These are phyloP conservation scores for Viridothelium virens DNA, from an alignment of 495 filamentous ascomycete species.

Conservation along the genomic window DNA sequence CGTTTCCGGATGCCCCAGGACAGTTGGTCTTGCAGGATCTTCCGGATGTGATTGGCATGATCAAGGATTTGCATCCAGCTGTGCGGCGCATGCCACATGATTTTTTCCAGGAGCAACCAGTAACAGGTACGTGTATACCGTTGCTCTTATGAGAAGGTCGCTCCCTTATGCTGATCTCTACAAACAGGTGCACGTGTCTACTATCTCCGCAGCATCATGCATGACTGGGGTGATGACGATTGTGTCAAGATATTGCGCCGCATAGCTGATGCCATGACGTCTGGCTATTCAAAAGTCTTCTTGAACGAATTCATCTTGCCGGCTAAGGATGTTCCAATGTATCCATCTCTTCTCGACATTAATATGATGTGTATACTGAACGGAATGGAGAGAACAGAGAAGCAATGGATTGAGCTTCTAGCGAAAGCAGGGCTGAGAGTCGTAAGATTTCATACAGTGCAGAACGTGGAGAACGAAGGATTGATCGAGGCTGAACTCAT, in stretches of 20 bases:
- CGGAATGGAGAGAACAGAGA: constrained; percentile 11
- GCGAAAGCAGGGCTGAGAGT: constrained; percentile 1
- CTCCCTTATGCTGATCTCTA: background rate
- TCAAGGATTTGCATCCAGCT: background rate
- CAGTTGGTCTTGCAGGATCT: constrained; percentile 19
- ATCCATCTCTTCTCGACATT: background rate
- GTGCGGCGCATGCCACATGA: constrained; percentile 18
- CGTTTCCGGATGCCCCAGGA: constrained; percentile 17
- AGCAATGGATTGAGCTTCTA: background rate
- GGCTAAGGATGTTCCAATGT: background rate
- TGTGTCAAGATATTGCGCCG: constrained; percentile 12
- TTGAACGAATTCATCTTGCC: background rate
- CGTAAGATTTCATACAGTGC: background rate
- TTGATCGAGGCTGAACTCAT: background rate
- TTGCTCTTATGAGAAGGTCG: background rate
- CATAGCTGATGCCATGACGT: constrained; percentile 17
- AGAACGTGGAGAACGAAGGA: constrained; percentile 3
- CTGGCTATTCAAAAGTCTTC: background rate
- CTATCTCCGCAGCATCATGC: constrained; percentile 21
- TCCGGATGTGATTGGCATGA: constrained; percentile 4
- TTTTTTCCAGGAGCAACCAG: constrained; percentile 11
- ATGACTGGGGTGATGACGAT: constrained; percentile 23
- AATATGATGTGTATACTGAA: constrained; percentile 3
- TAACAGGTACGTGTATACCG: background rate
- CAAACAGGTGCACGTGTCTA: constrained; percentile 17